Base-by-base conservation (phyloP, 164 flowering plant genomes). In the Liquidambar formosana region DNA sequence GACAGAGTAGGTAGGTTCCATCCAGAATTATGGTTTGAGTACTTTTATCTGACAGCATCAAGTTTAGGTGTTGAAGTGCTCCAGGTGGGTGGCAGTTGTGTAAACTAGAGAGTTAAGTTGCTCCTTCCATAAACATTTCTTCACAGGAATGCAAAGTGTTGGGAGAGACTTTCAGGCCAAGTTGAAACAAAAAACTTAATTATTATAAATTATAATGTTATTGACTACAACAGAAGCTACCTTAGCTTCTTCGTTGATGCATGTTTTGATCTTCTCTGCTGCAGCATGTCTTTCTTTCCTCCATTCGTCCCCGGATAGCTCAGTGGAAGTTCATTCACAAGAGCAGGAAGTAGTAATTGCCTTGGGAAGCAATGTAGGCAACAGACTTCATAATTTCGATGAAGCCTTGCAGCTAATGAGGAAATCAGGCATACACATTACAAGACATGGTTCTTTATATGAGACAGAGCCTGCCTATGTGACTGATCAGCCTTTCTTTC, bases 381-480 rank as follows among this genome's bases (percentile, higher is more conserved):
- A 93, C 74, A 81, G 95, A 57, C 48, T 91, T 63, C 52, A 73
- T 16, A 89, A 95, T 69, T 91, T 96, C 69, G 77, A 85, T 64
- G 83, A 92, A 70, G 99, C 97, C 22, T 78, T 93, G 68, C 68
- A 51, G 21, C 52, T 82, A 51, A 89, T 96, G 98, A 93, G 76
- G 69, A 78, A 75, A 43, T 82, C 83, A 0, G 99, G 97, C 33
- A 81, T 93, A 23, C 53, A 74, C 5, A 78, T 96, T 19, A 85
- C 75, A 4, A 86, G 94, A 63, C 98, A 96, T 70, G 91, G 78
- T 45, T 93, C 97, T 65, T 82, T 96, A 43, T 96, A 96, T 46
- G 97, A 96, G 81, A 90, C 97, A 18, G 89, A 77, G 49, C 99
- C 98, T 44, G 99, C 94, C 38, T 89, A 96, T 74, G 93, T 91